Evolutionary conservation across 805 yeast genomes (phyloP), one percentile per base, ranked within the genome.

Genomic region (Myxozyma mucilagina): DNA sequence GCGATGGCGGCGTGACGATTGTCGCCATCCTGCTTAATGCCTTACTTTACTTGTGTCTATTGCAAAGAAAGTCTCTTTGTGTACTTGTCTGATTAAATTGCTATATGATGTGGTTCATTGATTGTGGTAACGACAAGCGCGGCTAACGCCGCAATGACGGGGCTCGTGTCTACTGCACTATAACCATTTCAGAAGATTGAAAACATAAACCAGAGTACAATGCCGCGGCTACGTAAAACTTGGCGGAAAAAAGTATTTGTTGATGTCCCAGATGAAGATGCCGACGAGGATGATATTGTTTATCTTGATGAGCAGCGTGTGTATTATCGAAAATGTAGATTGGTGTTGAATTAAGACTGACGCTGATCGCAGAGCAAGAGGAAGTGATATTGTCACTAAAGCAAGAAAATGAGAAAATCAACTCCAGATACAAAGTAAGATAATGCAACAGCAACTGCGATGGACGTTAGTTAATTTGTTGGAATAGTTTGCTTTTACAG

Each of bases 291-390:
- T 34, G 43, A 44, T 16, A 36, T 61, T 16, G 65, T 61, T 16
- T 63, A 48, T 39, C 57, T 63, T n/a, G 67, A 63, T 55, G 67
- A 63, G 42, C 63, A 63, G 47, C 60, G 67, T 61, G 51, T 24
- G 63, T 34, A 18, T 9, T 50, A n/a, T 18, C 9, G 6, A 24
- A 8, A n/a, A 16, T 41, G 32, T 18, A 16, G n/a, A 41, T 41
- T 8, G 20, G 4, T 41, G n/a, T 41, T 8, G 29, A 16, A 14
- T 24, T 10, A 24, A 6, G 8, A 11, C 5, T 41, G 20, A 14
- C 32, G 38, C 63, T 16, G 49, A 44, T 18, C 39, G 2, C 38
- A 63, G 67, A 63, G 41, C 67, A 63, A 51, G 67, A 63, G 2
- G 60, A 63, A 31, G 31, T 63, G 47, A 63, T 63, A 13, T 35